phyloP scores from a whole-genome alignment of 352 stramenopile genomes.

The Globisporangium nagaii region DNA sequence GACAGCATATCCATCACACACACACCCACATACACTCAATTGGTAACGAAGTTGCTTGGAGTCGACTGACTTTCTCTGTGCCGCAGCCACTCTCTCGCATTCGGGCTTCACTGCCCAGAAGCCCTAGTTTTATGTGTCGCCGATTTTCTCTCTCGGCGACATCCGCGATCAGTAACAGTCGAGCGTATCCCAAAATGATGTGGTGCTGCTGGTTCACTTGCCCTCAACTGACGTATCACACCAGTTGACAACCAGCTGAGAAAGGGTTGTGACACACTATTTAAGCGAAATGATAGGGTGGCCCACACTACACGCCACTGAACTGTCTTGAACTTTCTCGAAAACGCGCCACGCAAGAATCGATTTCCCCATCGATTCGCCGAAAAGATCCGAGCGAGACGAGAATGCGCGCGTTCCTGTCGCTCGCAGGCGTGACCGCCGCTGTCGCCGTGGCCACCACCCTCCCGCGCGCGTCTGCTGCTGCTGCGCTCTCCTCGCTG shows the following conservation, averaged over 20 bases:
- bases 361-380: not conserved
- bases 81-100: not conserved
- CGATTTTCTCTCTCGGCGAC: no score
- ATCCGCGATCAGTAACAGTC: no score
- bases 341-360: not conserved
- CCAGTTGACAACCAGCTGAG: no score
- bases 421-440: not conserved
- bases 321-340: no score
- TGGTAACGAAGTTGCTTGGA: not conserved
- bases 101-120: no score
- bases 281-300: no score
- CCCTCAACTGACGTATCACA: no score
- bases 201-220: no score
- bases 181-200: no score
- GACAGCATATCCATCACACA: constrained; percentile 3
- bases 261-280: no score
- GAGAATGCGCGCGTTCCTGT: constrained; percentile 1
- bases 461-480: constrained; percentile 5
- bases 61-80: constrained; percentile 1
- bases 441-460: constrained; percentile 14
- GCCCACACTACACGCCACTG: no score
- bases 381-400: constrained; percentile 2
- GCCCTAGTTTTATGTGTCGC: no score
- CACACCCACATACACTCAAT: not conserved
- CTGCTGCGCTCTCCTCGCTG: constrained; percentile 6